phyloP scores from a whole-genome alignment of 768 basidiomycete species.

The Mycena olivaceomarginata region DNA sequence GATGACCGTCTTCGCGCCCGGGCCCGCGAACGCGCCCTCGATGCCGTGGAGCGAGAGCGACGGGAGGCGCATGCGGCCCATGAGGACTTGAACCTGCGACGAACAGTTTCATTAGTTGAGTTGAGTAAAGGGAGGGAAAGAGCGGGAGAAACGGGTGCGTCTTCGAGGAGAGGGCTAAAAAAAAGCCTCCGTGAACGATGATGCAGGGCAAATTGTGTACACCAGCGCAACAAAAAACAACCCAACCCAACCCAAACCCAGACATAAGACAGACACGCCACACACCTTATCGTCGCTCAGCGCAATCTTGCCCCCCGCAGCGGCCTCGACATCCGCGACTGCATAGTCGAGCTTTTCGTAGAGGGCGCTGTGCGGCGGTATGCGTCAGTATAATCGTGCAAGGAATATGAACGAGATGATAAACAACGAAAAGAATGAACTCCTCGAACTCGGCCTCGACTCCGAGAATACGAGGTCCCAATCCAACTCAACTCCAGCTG shows the following conservation, averaged over 20 bases:
- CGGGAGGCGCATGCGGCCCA: constrained; percentile 95
- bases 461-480: no score
- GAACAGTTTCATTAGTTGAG: no score
- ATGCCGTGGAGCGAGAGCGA: constrained; percentile 96
- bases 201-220: no score
- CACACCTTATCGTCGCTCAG: constrained; percentile 81
- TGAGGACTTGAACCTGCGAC: constrained; percentile 68
- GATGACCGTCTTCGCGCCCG: constrained; percentile 94
- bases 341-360: constrained; percentile 33
- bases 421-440: no score
- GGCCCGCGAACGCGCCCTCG: constrained; percentile 93
- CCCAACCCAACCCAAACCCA: not conserved
- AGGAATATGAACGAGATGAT: no score
- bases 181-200: no score
- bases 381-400: no score
- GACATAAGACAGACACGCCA: not conserved
- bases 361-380: not conserved
- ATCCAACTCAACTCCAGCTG: no score
- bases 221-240: not conserved
- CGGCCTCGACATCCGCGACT: constrained; percentile 23
- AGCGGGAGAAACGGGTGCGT: not conserved
- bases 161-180: no score
- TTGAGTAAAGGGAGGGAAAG: not conserved
- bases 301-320: constrained; percentile 83
- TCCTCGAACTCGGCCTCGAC: no score